Conservation (phyloP, 371 early-diverging fungal genomes). For the Rhizopus stolonifer region DNA sequence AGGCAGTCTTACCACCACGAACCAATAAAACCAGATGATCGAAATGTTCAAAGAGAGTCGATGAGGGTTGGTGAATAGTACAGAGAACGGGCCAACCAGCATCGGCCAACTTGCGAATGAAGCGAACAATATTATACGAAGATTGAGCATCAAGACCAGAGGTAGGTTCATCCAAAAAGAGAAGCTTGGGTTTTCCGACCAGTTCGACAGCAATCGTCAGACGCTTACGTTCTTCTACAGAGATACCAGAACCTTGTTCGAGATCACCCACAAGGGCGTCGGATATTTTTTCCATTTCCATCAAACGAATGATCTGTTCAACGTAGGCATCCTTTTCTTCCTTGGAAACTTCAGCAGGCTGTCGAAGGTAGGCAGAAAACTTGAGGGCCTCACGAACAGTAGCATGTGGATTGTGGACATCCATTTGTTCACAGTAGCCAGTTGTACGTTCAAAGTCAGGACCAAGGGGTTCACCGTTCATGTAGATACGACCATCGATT, state of each 20-base stretch:
- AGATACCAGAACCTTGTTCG: slow-evolving; percentile 60
- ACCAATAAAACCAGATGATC: slow-evolving; percentile 78
- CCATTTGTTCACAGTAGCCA: slow-evolving; percentile 84
- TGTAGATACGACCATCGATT: slow-evolving; percentile 68
- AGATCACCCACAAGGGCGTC: slow-evolving; percentile 63
- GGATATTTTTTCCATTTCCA: slow-evolving; percentile 65
- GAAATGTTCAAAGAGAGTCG: slow-evolving; percentile 79
- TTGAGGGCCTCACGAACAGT: slow-evolving; percentile 71
- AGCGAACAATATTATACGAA: slow-evolving; percentile 72
- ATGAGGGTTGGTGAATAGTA: slow-evolving; percentile 88
- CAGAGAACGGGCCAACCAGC: slow-evolving; percentile 71
- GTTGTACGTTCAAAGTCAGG: slow-evolving; percentile 70
- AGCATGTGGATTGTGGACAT: slow-evolving; percentile 68
- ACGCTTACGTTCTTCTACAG: slow-evolving; percentile 67
- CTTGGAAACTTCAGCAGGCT: slow-evolving; percentile 58
- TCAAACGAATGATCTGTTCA: slow-evolving; percentile 64
- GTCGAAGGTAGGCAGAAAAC: slow-evolving; percentile 73
- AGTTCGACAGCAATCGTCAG: slow-evolving; percentile 71
- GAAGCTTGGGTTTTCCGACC: slow-evolving; percentile 72
- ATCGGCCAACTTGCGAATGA: slow-evolving; percentile 71
- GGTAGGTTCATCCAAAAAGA: slow-evolving; percentile 88
- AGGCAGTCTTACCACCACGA: slow-evolving; percentile 77
- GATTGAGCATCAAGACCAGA: slow-evolving; percentile 73
- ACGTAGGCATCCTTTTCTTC: slow-evolving; percentile 68
- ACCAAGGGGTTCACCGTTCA: slow-evolving; percentile 57